phyloP scores from a whole-genome alignment of 768 basidiomycete genomes.

The Mycena indigotica region DNA sequence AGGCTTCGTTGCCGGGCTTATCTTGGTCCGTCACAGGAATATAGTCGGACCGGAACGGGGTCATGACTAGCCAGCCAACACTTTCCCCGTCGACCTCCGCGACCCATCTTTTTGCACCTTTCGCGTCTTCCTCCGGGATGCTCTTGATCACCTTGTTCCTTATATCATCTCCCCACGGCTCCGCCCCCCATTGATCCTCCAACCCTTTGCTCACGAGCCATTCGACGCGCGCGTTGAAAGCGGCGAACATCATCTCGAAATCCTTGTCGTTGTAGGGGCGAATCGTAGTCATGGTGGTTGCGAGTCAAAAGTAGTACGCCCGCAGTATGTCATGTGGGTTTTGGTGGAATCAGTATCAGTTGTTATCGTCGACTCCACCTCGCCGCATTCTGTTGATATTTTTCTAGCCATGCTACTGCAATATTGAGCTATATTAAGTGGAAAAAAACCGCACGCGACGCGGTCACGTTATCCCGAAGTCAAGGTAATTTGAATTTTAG shows the following conservation, averaged over 20 bases:
- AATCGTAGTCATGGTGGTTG: background rate
- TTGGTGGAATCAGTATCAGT: background rate
- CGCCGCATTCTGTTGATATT: too few species aligned
- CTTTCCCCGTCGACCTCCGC: conserved; percentile 14
- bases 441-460: too few species aligned
- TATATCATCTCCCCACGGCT: conserved; percentile 3
- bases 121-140: conserved; percentile 1
- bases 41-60: conserved; percentile 18
- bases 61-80: conserved; percentile 8
- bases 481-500: too few species aligned
- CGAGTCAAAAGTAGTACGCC: background rate
- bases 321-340: background rate
- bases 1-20: conserved; percentile 17
- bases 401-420: too few species aligned
- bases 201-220: conserved; percentile 17
- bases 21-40: conserved; percentile 11
- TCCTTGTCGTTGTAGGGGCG: conserved; percentile 3
- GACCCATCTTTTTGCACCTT: conserved; percentile 12
- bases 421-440: too few species aligned
- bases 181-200: conserved; percentile 19
- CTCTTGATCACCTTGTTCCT: background rate
- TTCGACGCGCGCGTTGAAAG: conserved; percentile 12
- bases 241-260: conserved; percentile 9
- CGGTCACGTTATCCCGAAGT: too few species aligned
- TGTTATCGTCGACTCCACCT: background rate